Base-by-base conservation (phyloP, 345 rosid genomes). In the Gossypium stocksii region DNA sequence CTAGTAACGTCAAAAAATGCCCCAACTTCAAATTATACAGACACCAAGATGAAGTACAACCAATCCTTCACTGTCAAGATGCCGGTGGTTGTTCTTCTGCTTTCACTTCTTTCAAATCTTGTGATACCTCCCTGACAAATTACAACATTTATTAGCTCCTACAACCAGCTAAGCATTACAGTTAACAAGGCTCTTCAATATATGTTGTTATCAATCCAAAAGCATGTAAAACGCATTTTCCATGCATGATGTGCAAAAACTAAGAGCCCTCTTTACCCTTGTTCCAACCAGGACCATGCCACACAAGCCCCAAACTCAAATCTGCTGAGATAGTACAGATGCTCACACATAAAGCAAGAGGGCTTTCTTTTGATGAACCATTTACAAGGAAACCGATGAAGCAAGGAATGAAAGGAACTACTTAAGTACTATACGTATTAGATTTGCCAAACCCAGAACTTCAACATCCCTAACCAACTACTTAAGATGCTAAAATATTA, bases 51-150 rank as follows among this genome's bases (percentile, higher is more conserved):
- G 46, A 29, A 70, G 16, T 34, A 70, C 61, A 70, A 1, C 2
- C 9, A 44, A 70, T 12, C 57, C 61, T 29, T 67, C 15, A 67
- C 11, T 23, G 71, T 48, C 71, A 67, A 46, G 57, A 23, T 2
- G 67, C 2, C 9, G 67, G 67, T n/a, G 58, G 19, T 29, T 44
- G 23, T 48, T 44, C 49, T 48, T 67, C 71, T 48, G 71, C 57
- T 67, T 67, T 67, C 56, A 67, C 71, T 67, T 46, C 71, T 67
- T 67, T 67, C 41, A 67, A 48, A 67, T 67, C 57, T 48, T 14
- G 57, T 23, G 71, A 10, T 67, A 14, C 56, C 16, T 67, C 20
- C 71, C 71, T 67, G 56, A 23, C 2, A 29, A 46, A 67, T 46
- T 23, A 1, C 19, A 48, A 23, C 23, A 46, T 15, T 45, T 20